Evolutionary conservation across 1,284 basidiomycete genomes (phyloP), one percentile per base, ranked within the genome.

Genomic region (Puccinia horiana): DNA sequence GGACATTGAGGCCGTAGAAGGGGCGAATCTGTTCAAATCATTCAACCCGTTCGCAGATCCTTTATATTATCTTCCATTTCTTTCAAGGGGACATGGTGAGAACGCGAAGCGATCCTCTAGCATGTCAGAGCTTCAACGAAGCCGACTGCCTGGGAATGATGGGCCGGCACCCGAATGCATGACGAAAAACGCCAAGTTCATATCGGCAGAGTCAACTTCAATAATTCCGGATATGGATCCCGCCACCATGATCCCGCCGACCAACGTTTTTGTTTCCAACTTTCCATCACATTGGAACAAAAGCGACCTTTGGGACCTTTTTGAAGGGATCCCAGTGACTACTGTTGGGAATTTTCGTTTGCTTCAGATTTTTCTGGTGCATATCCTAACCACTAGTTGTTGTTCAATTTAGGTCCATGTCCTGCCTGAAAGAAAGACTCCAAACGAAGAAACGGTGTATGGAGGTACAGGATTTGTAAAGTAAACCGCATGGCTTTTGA

Each of bases 291-390:
- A 80, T 35, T 80, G 77, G 77, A 72, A 52, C 40, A 80, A 80
- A 54, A 80, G 77, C 54, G 77, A 80, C 52, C 67, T 80, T 26
- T 80, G 77, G 77, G 77, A 80, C 61, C 67, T 80, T 42, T 80
- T 80, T 54, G 77, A 80, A 44, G 77, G 77, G 37, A 80, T 80
- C 40, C 37, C 77, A 3, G 54, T 80, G n/a, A 54, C 65, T 37
- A 56, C 77, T 26, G 77, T 80, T 58, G 54, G 65, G 20, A 26
- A 37, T 29, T 76, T 47, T 26, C n/a, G n/a, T 32, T 35, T 65
- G 14, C 12, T 44, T 69, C 29, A 37, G 9, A 6, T 29, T 44
- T 18, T 70, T 37, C 37, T 40, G 20, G 2, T 65, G 35, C 61
- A 65, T 40, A 37, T 8, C 37, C 37, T 37, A 18, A 65, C 37